These are phyloP conservation scores for Pseudogymnoascus sp. DNA, from an alignment of 2,329 filamentous ascomycete genomes.

Conservation along the genomic window DNA sequence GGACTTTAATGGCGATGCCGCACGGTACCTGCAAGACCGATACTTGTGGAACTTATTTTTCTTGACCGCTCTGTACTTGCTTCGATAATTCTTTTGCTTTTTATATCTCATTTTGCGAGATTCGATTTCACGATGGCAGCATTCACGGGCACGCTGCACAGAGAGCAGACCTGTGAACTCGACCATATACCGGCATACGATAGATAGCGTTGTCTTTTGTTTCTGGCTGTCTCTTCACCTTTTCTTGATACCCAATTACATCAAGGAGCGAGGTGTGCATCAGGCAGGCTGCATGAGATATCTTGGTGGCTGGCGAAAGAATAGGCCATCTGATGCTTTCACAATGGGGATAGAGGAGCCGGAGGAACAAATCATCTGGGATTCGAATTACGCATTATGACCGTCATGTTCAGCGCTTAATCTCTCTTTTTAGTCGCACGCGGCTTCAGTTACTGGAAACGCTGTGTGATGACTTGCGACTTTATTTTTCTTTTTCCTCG, in stretches of 20 bases:
- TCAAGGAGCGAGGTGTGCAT: constrained; percentile 25
- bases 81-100: constrained; percentile 14
- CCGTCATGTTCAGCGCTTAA: constrained; percentile 9
- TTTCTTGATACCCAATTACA: constrained; percentile 28
- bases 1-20: constrained; percentile 7
- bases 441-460: not conserved
- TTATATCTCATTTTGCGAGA: constrained; percentile 18
- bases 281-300: constrained; percentile 22
- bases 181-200: constrained; percentile 29
- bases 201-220: constrained; percentile 32
- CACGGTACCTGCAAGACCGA: not conserved
- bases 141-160: constrained; percentile 20
- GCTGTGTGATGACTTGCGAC: not conserved
- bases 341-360: constrained; percentile 7
- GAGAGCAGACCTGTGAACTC: constrained; percentile 21
- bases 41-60: constrained; percentile 7
- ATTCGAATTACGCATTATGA: constrained; percentile 9
- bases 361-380: constrained; percentile 4
- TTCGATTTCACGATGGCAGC: constrained; percentile 26
- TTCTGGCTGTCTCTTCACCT: constrained; percentile 22
- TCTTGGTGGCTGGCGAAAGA: not conserved
- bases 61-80: constrained; percentile 5
- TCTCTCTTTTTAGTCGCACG: not conserved
- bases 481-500: not conserved
- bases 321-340: constrained; percentile 7